phyloP scores from a whole-genome alignment of 352 stramenopile genomes.

The Halophytophthora batemanensis region DNA sequence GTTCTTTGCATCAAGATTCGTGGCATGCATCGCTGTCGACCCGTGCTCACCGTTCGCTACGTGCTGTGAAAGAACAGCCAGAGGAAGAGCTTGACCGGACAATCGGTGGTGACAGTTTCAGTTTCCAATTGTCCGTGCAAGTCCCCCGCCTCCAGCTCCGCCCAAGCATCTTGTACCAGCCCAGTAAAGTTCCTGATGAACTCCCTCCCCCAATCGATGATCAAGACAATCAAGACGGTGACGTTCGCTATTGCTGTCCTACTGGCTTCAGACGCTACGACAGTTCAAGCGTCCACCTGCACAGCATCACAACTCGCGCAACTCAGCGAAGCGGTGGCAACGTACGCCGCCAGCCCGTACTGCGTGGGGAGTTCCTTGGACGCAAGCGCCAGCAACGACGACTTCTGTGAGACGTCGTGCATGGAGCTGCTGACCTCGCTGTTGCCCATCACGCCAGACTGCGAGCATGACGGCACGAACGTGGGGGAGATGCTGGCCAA shows the following conservation, averaged over 20 bases:
- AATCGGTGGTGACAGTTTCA: background rate
- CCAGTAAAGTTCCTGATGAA: background rate
- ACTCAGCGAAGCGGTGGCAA: slow-evolving; percentile 4
- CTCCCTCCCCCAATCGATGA: slow-evolving; percentile 3
- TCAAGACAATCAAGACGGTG: background rate
- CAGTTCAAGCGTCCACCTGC: slow-evolving; percentile 7
- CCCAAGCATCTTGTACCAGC: too few species aligned
- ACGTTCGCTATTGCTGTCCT: background rate
- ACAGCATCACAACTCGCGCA: slow-evolving; percentile 9
- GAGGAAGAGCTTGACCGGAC: too few species aligned
- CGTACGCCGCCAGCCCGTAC: slow-evolving; percentile 12
- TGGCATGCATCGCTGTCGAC: too few species aligned
- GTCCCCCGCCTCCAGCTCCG: too few species aligned
- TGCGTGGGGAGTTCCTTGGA: slow-evolving; percentile 12
- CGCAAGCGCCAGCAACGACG: slow-evolving; percentile 3
- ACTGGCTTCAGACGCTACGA: background rate
- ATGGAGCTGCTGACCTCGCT: slow-evolving; percentile 12
- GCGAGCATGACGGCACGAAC: slow-evolving; percentile 15
- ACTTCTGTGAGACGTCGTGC: slow-evolving; percentile 9
- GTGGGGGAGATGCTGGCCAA: slow-evolving; percentile 4
- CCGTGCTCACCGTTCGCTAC: too few species aligned
- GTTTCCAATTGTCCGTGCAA: background rate
- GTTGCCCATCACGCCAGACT: slow-evolving; percentile 10
- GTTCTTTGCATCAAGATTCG: too few species aligned
- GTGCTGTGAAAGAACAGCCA: too few species aligned